These are phyloP conservation scores for Naematelia aurantialba DNA, from an alignment of 768 basidiomycete species.

Conservation along the genomic window DNA sequence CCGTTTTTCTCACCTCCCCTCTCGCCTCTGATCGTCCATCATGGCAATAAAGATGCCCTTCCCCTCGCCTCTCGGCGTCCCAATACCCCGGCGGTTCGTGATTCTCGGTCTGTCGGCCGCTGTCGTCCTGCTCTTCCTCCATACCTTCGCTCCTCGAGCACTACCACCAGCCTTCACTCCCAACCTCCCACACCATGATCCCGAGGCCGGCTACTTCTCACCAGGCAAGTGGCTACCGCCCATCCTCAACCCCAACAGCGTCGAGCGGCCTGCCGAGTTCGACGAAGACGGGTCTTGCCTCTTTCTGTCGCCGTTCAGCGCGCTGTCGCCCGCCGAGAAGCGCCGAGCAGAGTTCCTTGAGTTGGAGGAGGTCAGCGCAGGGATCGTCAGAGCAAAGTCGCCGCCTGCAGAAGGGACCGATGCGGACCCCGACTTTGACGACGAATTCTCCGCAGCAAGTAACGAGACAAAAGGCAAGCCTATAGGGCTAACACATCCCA, in stretches of 20 bases:
- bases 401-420: constrained; percentile 14
- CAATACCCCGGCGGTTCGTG: constrained; percentile 42
- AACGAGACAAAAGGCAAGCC: constrained; percentile 18
- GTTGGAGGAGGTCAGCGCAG: constrained; percentile 39
- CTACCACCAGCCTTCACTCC: constrained; percentile 31
- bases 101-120: constrained; percentile 31
- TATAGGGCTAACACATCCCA: constrained; percentile 59
- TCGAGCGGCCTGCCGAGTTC: constrained; percentile 39
- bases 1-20: neutral
- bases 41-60: constrained; percentile 21
- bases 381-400: constrained; percentile 32
- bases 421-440: constrained; percentile 29
- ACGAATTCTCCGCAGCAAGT: constrained; percentile 20
- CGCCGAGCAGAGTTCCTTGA: constrained; percentile 35
- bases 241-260: constrained; percentile 33
- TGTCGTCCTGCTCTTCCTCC: constrained; percentile 40
- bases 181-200: constrained; percentile 27
- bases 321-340: constrained; percentile 39
- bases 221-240: constrained; percentile 48
- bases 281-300: constrained; percentile 49
- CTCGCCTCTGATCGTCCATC: neutral
- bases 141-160: constrained; percentile 38
- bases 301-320: constrained; percentile 47
- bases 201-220: constrained; percentile 37
- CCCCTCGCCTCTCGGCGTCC: constrained; percentile 23